Evolutionary conservation across 495 filamentous ascomycete species (phyloP).

Genomic region (Trichocladium antarcticum): DNA sequence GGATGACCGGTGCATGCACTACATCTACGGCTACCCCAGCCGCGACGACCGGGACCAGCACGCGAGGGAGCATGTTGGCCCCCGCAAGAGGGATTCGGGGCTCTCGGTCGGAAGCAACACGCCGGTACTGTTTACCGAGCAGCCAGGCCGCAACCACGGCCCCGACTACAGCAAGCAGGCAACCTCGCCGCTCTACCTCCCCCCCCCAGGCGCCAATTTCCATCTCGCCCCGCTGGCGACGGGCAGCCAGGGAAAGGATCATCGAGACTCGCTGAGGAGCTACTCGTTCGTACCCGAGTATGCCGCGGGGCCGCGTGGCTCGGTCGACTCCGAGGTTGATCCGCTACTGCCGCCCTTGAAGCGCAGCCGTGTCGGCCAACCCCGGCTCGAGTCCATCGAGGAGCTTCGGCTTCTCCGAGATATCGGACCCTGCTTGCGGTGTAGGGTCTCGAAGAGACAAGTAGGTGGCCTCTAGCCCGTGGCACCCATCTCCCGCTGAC

Average conservation of each 20-base stretch:
- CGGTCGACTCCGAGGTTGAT: conserved; percentile 40
- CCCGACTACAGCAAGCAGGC: conserved; percentile 26
- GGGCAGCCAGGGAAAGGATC: conserved; percentile 30
- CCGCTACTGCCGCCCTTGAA: conserved; percentile 41
- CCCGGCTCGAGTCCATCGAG: conserved; percentile 39
- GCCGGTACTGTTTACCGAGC: conserved; percentile 29
- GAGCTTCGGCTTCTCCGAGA: conserved; percentile 38
- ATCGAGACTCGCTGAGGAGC: conserved; percentile 34
- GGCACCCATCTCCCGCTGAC: conserved; percentile 5
- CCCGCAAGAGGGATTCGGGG: conserved; percentile 35
- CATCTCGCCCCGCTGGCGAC: conserved; percentile 31
- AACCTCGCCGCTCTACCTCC: conserved; percentile 28
- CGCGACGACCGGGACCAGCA: conserved; percentile 39
- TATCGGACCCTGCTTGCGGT: conserved; percentile 36
- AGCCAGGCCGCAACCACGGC: conserved; percentile 21
- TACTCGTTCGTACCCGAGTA: conserved; percentile 35
- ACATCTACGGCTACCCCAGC: conserved; percentile 40
- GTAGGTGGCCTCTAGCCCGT: conserved; percentile 19
- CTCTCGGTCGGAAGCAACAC: conserved; percentile 33
- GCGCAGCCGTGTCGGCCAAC: conserved; percentile 37
- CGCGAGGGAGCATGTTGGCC: conserved; percentile 31
- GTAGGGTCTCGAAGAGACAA: conserved; percentile 31
- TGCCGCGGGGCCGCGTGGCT: conserved; percentile 29
- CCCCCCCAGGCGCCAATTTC: conserved; percentile 30
- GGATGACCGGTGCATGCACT: conserved; percentile 41